phyloP scores from a whole-genome alignment of 2,329 filamentous ascomycete species.

The Scortechinia acanthostroma region DNA sequence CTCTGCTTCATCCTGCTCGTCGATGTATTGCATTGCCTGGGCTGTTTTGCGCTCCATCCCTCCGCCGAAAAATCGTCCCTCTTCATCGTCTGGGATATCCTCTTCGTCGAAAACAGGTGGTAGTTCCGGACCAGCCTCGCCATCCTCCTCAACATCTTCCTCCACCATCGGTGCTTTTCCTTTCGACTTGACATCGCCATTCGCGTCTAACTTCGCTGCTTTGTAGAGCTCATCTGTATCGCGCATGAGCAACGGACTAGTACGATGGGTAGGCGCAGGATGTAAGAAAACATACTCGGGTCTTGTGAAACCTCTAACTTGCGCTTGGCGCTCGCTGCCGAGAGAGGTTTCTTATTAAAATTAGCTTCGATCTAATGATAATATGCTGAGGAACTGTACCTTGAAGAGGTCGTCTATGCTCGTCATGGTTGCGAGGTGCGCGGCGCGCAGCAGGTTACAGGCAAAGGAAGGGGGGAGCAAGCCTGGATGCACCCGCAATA shows the following conservation, averaged over 20 bases:
- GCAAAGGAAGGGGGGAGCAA: too few relatives aligned
- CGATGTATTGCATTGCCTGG: slow-evolving; percentile 81
- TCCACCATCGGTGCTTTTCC: slow-evolving; percentile 12
- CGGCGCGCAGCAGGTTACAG: neutral
- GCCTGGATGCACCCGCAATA: too few relatives aligned
- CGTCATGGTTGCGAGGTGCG: slow-evolving; percentile 28
- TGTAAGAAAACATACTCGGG: slow-evolving; percentile 39
- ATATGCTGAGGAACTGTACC: too few relatives aligned
- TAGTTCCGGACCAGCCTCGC: slow-evolving; percentile 11
- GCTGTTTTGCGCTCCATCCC: slow-evolving; percentile 77
- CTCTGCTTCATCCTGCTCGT: slow-evolving; percentile 46
- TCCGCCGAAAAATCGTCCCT: slow-evolving; percentile 90
- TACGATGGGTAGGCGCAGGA: slow-evolving; percentile 1
- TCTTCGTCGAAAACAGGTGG: slow-evolving; percentile 35
- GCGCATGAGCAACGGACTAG: slow-evolving; percentile 2
- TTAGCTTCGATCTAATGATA: too few relatives aligned
- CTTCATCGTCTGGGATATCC: slow-evolving; percentile 67
- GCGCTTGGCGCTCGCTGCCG: slow-evolving; percentile 39
- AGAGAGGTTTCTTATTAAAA: slow-evolving; percentile 2
- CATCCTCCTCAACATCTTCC: neutral
- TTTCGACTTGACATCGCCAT: slow-evolving; percentile 26
- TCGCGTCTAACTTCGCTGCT: slow-evolving; percentile 41
- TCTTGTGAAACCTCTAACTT: slow-evolving; percentile 56
- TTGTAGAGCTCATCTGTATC: slow-evolving; percentile 55
- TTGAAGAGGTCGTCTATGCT: slow-evolving; percentile 55